Conservation (phyloP, 2,329 filamentous ascomycete species). For the Pseudohalonectria lignicola region DNA sequence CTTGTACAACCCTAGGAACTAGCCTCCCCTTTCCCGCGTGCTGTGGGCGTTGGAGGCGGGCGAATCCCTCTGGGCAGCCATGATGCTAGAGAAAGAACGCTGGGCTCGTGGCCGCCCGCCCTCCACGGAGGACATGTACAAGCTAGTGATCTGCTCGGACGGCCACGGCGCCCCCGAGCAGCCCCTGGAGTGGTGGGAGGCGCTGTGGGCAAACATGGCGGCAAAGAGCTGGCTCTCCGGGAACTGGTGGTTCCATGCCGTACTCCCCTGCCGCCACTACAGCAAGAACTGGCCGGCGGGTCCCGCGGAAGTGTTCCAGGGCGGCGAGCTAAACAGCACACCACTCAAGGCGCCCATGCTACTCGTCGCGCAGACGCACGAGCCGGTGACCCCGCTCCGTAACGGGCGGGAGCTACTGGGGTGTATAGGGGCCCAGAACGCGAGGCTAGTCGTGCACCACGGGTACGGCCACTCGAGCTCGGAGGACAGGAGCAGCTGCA, state of each 20-base stretch:
- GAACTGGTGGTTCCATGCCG: slow-evolving; percentile 29
- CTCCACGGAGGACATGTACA: too few species aligned
- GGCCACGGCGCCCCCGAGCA: slow-evolving; percentile 28
- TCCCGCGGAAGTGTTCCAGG: slow-evolving; percentile 33
- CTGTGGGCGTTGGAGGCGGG: slow-evolving; percentile 31
- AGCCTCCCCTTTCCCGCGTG: slow-evolving; percentile 28
- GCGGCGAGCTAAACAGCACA: slow-evolving; percentile 26
- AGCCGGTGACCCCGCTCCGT: slow-evolving; percentile 36
- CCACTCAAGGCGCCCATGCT: slow-evolving; percentile 32
- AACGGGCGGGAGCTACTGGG: slow-evolving; percentile 30
- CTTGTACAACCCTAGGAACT: slow-evolving; percentile 30
- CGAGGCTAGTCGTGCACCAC: slow-evolving; percentile 35
- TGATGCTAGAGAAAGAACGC: too few species aligned
- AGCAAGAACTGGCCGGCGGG: slow-evolving; percentile 29
- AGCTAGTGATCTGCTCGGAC: slow-evolving; percentile 36
- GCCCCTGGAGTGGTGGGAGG: slow-evolving; percentile 31
- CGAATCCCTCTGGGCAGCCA: too few species aligned
- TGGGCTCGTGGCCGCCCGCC: too few species aligned
- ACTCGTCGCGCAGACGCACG: slow-evolving; percentile 36
- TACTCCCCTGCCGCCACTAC: slow-evolving; percentile 36
- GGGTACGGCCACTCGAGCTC: slow-evolving; percentile 35
- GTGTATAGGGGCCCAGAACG: slow-evolving; percentile 33
- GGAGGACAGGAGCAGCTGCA: slow-evolving; percentile 32
- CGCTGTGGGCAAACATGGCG: slow-evolving; percentile 36
- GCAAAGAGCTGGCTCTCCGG: slow-evolving; percentile 31